Base-by-base conservation (phyloP, 768 basidiomycete genomes). In the Mycena metata region DNA sequence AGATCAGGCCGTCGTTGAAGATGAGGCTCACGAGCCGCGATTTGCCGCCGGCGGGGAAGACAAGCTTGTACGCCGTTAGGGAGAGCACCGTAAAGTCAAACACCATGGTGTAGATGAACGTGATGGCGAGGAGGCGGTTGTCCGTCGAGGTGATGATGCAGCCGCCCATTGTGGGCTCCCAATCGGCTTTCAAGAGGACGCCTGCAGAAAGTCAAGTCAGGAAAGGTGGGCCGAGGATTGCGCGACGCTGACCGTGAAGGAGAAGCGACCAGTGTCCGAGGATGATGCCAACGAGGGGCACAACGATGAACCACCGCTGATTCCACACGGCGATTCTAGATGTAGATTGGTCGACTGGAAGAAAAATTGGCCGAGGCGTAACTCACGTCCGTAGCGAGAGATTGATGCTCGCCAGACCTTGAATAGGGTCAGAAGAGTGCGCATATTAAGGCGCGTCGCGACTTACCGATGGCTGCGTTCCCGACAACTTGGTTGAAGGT, bases 31-130 rank as follows among this genome's bases (percentile, higher is more conserved):
- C 86, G 23, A 93, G 86, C 42, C 83, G 85, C 21, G 88, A 88
- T 39, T 86, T 86, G 51, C 78, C 82, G 21, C 82, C 76, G 23
- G 74, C 67, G 16, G 83, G 82, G 70, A 83, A 81, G 10, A 85
- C 72, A 21, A 93, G 84, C 71, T 92, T 93, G 77, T 80, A 86
- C 13, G 84, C 88, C 26, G 90, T 91, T 56, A 92, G 80, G 51
- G 79, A 80, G 35, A 93, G 77, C 56, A 93, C 90, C 17, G 80
- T 74, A 67, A 93, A 83, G 78, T 93, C 91, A 74, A 92, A 91
- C 23, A 79, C 78, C 91, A 93, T 93, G 54, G 89, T 86, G 73
- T 92, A 92, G 70, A 92, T 90, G 78, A 91, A 93, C 8, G 87
- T 87, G 26, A 83, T 83, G 4, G 90, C 89, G 54, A 93, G 86